phyloP scores from a whole-genome alignment of 768 basidiomycete species.

The Pleurotus eryngii region DNA sequence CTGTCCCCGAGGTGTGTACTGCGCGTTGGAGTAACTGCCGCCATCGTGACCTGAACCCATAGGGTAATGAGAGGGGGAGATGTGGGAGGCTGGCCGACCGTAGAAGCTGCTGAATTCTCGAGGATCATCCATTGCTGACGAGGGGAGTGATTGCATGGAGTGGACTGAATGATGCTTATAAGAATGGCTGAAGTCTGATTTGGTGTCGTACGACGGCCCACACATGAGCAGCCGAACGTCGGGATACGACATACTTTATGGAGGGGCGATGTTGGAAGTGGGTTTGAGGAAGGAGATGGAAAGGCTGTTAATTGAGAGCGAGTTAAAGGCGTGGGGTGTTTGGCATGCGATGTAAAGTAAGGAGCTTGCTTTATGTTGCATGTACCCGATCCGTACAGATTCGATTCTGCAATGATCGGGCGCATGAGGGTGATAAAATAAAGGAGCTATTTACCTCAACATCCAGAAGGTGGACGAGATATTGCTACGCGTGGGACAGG shows the following conservation, averaged over 20 bases:
- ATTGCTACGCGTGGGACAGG: neutral
- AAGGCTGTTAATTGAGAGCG: constrained; percentile 4
- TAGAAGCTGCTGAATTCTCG: neutral
- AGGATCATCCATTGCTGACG: neutral
- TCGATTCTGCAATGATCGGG: constrained; percentile 7
- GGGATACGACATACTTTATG: constrained; percentile 4
- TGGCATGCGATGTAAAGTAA: constrained; percentile 8
- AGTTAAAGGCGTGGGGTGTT: constrained; percentile 8
- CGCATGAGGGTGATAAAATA: constrained; percentile 5
- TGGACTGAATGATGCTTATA: neutral
- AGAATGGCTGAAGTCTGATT: neutral
- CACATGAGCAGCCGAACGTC: neutral
- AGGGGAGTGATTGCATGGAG: neutral
- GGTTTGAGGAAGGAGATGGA: constrained; percentile 1
- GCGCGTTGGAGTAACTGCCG: neutral
- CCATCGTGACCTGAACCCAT: neutral
- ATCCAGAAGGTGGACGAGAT: neutral
- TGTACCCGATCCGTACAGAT: constrained; percentile 6
- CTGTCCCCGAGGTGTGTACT: neutral
- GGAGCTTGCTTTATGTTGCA: constrained; percentile 5
- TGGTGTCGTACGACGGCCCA: neutral
- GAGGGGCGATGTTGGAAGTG: neutral
- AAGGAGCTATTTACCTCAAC: constrained; percentile 8
- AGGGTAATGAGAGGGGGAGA: neutral
- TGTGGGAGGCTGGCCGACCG: neutral